These are phyloP conservation scores for Phialophora expanda DNA, from an alignment of 2,329 filamentous ascomycete genomes.

Conservation along the genomic window DNA sequence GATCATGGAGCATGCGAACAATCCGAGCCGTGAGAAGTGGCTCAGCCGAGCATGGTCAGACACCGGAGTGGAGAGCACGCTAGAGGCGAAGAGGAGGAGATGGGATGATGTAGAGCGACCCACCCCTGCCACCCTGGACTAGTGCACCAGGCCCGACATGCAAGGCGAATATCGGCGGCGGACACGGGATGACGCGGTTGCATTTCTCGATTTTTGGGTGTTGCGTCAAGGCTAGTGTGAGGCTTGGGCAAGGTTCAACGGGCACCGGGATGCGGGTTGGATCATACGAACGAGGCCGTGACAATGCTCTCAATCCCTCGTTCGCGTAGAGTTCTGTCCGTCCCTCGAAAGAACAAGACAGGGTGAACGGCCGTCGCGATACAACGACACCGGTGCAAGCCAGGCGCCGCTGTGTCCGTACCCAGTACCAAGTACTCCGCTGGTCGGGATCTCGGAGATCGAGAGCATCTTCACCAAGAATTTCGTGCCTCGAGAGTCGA, in stretches of 20 bases:
- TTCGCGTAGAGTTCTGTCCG: neutral
- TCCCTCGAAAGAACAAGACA: neutral
- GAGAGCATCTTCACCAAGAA: neutral
- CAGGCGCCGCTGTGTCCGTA: neutral
- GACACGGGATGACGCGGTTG: slow-evolving; percentile 23
- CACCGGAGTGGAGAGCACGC: slow-evolving; percentile 4
- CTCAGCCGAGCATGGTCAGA: slow-evolving; percentile 21
- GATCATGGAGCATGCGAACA: slow-evolving; percentile 1
- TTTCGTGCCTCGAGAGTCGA: neutral
- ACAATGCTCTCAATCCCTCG: neutral
- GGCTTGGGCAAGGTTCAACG: slow-evolving; percentile 2
- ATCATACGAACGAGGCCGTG: neutral
- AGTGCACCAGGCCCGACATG: neutral
- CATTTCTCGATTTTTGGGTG: slow-evolving; percentile 11
- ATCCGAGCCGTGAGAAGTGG: slow-evolving; percentile 6
- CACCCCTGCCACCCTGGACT: neutral
- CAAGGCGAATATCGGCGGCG: slow-evolving; percentile 6
- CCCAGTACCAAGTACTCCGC: neutral
- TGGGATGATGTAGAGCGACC: neutral
- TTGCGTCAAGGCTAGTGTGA: slow-evolving; percentile 1
- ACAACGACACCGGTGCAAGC: neutral
- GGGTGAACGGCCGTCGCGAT: neutral
- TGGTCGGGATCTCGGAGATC: neutral
- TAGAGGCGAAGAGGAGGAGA: slow-evolving; percentile 6
- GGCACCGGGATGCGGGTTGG: neutral